Percentiles rank a stretch among this genome's conserved stretches.
These are phyloP conservation scores for Hyphodiscus sp. DNA, from an alignment of 2,329 filamentous ascomycete species.

Conservation along the genomic window DNA sequence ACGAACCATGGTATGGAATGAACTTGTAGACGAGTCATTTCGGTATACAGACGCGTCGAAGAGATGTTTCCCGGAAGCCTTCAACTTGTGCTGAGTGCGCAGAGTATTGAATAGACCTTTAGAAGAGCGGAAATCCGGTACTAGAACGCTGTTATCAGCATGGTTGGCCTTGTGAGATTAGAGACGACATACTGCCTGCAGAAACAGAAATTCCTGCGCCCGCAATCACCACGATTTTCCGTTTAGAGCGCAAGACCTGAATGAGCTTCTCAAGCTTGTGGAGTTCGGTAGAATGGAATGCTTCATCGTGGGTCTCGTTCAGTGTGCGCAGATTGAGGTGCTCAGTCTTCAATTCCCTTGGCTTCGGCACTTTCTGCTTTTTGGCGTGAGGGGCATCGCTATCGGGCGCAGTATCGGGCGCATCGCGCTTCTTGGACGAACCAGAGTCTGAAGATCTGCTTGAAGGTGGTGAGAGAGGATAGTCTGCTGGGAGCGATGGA, in stretches of 20 bases:
- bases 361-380: conserved; percentile 60
- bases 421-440: conserved; percentile 16
- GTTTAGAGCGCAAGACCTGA: conserved; percentile 73
- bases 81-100: conserved; percentile 81
- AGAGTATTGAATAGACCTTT: conserved; percentile 83
- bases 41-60: conserved; percentile 98
- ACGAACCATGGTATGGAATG: conserved; percentile 95
- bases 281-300: conserved; percentile 48
- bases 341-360: conserved; percentile 70
- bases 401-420: conserved; percentile 13
- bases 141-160: conserved; percentile 35
- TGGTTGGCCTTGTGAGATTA: conserved; percentile 7
- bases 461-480: conserved; percentile 25
- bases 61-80: conserved; percentile 87
- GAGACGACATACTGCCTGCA: conserved; percentile 66
- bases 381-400: conserved; percentile 65
- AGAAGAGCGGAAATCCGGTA: conserved; percentile 93
- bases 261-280: conserved; percentile 63
- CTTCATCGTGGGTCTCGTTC: conserved; percentile 39
- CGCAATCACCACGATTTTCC: conserved; percentile 94
- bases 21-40: conserved; percentile 78
- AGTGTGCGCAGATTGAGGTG: conserved; percentile 62
- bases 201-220: conserved; percentile 96
- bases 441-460: conserved; percentile 23
- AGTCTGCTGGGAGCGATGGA: conserved; percentile 26